Evolutionary conservation across 2,329 filamentous ascomycete species (phyloP).

Genomic region (Aspergillus phoenicis): DNA sequence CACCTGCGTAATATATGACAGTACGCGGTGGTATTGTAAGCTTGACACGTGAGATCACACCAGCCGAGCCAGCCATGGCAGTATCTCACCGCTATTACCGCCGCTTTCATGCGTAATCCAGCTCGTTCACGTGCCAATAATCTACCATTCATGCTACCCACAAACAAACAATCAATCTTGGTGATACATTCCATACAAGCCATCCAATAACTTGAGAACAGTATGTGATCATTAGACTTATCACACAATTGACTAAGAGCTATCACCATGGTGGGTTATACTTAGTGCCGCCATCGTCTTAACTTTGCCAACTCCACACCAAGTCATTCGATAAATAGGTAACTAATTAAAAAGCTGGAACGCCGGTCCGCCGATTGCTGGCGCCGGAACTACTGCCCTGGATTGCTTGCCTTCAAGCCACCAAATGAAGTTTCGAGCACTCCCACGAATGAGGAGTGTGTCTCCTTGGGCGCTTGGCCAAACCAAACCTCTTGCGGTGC

Average conservation of each 20-base stretch:
- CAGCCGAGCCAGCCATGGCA: background rate
- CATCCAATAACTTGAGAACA: background rate
- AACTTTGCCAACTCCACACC: too few relatives aligned
- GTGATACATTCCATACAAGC: too few relatives aligned
- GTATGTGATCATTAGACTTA: background rate
- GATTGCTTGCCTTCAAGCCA: background rate
- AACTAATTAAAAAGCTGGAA: too few relatives aligned
- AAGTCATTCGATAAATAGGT: too few relatives aligned
- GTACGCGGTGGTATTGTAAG: background rate
- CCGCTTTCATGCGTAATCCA: background rate
- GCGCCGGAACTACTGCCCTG: too few relatives aligned
- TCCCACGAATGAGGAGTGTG: background rate
- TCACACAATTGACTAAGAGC: too few relatives aligned
- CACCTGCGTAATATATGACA: background rate
- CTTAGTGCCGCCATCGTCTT: too few relatives aligned
- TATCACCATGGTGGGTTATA: too few relatives aligned
- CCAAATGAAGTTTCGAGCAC: background rate
- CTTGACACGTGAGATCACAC: background rate
- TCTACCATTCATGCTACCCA: background rate
- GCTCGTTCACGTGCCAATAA: background rate
- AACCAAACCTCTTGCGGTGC: background rate
- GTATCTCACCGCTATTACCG: conserved; percentile 3
- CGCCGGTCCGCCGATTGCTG: too few relatives aligned
- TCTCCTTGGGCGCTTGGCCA: background rate
- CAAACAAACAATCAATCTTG: too few relatives aligned